Base-by-base conservation (phyloP, 1,139 yeast species). In the Candida glucosophila region DNA sequence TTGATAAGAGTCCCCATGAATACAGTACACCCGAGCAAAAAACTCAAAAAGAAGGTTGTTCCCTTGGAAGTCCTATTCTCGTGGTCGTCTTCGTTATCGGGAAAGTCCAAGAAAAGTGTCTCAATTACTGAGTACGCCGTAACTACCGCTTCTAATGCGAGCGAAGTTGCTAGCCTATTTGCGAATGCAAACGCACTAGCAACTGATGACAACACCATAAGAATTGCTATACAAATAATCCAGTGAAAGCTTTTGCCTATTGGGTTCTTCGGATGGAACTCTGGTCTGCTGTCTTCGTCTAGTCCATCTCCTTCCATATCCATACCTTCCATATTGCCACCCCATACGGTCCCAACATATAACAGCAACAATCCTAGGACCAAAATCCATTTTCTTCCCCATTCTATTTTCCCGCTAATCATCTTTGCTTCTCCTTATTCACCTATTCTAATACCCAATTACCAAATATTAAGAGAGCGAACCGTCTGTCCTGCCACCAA, bases 51-150 rank as follows among this genome's bases (percentile, higher is more conserved):
- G 75, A 78, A 71, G 9, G 73, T 68, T 2, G 85, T 71, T 1
- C 83, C 85, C 31, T 70, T 60, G 14, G 80, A 71, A 2, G 83
- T 73, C 32, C 68, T 50, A 44, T 76, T 77, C 43, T 78, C 88
- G 34, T 75, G 73, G 25, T 75, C 75, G 29, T 68, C 62, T 13
- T 56, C 55, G 29, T 53, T 53, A 46, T 78, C 88, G 0, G 81
- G 77, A 42, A 77, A 79, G 28, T 68, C 55, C 11, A 77, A 54
- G 29, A 76, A 52, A 5, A 74, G 31, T 5, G 73, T 66, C 34
- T 79, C 90, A 12, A 74, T 31, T 2, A 63, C 53, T 5, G 74
- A 64, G 43, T 75, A 78, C 0, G 47, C 60, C 2, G 71, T 58
- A 28, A 70, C 55, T 0, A 62, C 41, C 6, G 58, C 40, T 40